Conservation (phyloP, 371 early-diverging fungal species). For the Blastocladiella emersonii region DNA sequence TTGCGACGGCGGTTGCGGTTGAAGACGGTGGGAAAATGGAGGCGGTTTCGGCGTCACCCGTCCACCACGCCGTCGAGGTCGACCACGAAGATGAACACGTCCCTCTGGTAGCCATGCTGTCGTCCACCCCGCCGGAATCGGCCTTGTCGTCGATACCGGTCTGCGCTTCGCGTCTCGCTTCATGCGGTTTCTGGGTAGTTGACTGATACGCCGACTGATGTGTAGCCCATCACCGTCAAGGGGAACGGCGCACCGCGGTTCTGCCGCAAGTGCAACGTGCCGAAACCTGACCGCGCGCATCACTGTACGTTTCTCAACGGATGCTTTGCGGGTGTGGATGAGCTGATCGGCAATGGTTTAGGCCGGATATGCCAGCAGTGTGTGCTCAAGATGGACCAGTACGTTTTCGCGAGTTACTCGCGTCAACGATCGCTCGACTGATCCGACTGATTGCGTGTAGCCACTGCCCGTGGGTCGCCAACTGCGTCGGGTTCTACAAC, state of each 20-base stretch:
- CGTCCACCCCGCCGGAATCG: too few relatives aligned
- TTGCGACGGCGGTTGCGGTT: too few relatives aligned
- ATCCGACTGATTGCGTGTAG: background rate
- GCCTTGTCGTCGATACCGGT: too few relatives aligned
- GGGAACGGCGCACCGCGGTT: constrained; percentile 19
- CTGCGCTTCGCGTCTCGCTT: too few relatives aligned
- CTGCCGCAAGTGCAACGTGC: constrained; percentile 32
- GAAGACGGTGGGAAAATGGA: too few relatives aligned
- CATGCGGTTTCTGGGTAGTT: too few relatives aligned
- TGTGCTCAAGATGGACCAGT: constrained; percentile 44
- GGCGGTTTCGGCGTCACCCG: too few relatives aligned
- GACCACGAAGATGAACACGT: too few relatives aligned
- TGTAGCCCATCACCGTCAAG: background rate
- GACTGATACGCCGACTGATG: too few relatives aligned
- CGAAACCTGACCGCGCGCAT: constrained; percentile 44
- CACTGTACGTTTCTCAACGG: constrained; percentile 25
- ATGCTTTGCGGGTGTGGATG: too few relatives aligned
- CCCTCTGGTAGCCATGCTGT: too few relatives aligned
- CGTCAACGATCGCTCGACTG: background rate
- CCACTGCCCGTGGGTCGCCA: constrained; percentile 45
- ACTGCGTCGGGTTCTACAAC: constrained; percentile 41
- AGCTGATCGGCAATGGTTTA: background rate
- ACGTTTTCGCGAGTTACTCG: background rate
- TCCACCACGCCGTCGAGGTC: too few relatives aligned
- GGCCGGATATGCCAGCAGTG: constrained; percentile 27